Percentiles rank a stretch among this genome's conserved stretches.
Evolutionary conservation across 2,329 filamentous ascomycete species (phyloP).

Genomic region (Claviceps quebecensis): DNA sequence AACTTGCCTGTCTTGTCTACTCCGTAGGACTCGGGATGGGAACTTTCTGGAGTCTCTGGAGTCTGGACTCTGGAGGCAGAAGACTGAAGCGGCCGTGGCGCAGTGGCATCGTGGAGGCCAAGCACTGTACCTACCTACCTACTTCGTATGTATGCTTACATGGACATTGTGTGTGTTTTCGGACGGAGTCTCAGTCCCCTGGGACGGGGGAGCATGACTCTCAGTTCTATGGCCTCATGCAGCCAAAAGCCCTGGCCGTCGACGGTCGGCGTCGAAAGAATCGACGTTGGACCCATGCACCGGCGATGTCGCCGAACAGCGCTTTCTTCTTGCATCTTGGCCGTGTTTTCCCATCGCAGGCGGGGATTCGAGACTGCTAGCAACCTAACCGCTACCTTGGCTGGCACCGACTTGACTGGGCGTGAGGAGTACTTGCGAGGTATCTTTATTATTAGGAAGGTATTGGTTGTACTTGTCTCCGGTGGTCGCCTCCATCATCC

Average conservation of each 20-base stretch:
- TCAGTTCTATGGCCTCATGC: not conserved
- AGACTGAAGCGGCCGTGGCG: not conserved
- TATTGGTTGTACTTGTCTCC: not conserved
- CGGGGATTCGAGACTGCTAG: not conserved
- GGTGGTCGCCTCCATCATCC: not conserved
- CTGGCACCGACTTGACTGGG: not conserved
- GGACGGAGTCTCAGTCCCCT: too few relatives aligned
- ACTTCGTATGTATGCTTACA: not conserved
- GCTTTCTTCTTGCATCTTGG: not conserved
- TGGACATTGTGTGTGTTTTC: not conserved
- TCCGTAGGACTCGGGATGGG: too few relatives aligned
- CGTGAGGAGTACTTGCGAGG: not conserved
- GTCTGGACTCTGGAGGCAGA: not conserved
- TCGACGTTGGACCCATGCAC: not conserved
- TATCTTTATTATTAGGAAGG: not conserved
- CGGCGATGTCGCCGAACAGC: conserved; percentile 1
- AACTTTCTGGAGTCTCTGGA: too few relatives aligned
- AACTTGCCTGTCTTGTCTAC: too few relatives aligned
- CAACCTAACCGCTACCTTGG: not conserved
- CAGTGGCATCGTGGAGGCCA: not conserved
- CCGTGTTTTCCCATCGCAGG: conserved; percentile 1
- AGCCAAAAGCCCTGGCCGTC: not conserved
- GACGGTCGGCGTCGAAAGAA: not conserved
- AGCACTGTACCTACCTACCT: too few relatives aligned
- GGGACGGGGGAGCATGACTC: not conserved